These are phyloP conservation scores for Podila epicladia DNA, from an alignment of 192 early-diverging fungal species.

Conservation along the genomic window DNA sequence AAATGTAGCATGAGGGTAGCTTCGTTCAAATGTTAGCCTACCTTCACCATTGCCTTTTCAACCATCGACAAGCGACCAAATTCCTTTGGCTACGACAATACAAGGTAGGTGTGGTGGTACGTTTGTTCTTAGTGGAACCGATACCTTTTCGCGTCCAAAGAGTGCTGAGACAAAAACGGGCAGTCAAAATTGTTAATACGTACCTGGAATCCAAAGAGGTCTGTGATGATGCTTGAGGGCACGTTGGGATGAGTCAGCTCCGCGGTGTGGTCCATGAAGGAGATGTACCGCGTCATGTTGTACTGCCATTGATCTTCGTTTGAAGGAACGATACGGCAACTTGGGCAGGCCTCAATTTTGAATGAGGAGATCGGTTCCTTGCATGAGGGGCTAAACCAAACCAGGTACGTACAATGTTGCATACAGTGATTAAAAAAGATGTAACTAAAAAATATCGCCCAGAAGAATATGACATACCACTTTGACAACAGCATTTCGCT, in stretches of 20 bases:
- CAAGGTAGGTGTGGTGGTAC: background rate
- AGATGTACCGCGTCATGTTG: slow-evolving; percentile 10
- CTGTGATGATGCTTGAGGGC: slow-evolving; percentile 8
- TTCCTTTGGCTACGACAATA: slow-evolving; percentile 14
- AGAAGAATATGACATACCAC: slow-evolving; percentile 9
- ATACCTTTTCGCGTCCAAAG: background rate
- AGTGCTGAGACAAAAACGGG: too few species aligned
- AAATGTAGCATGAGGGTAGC: too few species aligned
- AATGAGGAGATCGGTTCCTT: slow-evolving; percentile 19
- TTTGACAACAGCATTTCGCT: slow-evolving; percentile 29
- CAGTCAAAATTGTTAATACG: too few species aligned
- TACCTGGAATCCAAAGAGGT: slow-evolving; percentile 25
- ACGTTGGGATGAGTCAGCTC: slow-evolving; percentile 33
- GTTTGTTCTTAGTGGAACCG: background rate
- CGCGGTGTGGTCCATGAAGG: slow-evolving; percentile 44
- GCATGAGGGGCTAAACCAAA: slow-evolving; percentile 16
- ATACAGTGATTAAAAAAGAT: background rate
- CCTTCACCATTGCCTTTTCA: slow-evolving; percentile 27
- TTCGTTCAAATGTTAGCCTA: background rate
- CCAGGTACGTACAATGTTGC: background rate
- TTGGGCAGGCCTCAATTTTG: slow-evolving; percentile 27
- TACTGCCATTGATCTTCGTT: slow-evolving; percentile 27
- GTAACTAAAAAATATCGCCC: background rate
- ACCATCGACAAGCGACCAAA: slow-evolving; percentile 14
- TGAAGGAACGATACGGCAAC: slow-evolving; percentile 9